Percentiles rank a stretch among this genome's conserved stretches.
These are phyloP conservation scores for Alternaria novae-zelandiae DNA, from an alignment of 2,329 filamentous ascomycete genomes.

Conservation along the genomic window DNA sequence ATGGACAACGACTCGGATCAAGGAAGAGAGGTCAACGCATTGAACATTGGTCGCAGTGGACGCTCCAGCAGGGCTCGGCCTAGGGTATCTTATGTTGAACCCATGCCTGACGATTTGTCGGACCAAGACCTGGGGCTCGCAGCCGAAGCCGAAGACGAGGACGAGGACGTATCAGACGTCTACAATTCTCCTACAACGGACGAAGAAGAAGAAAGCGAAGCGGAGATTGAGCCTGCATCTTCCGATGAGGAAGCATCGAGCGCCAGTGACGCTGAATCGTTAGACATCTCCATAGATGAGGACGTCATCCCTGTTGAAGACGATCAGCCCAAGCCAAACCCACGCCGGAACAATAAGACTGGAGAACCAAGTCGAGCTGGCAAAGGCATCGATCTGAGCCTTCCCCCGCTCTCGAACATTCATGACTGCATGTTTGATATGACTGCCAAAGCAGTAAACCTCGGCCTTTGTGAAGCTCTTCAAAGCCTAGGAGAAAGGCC, in stretches of 20 bases:
- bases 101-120: neutral
- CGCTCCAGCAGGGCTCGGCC: constrained; percentile 14
- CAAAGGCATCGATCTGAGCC: constrained; percentile 39
- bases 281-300: neutral
- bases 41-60: neutral
- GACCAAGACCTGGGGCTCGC: constrained; percentile 6
- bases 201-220: constrained; percentile 5
- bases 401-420: constrained; percentile 57
- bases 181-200: neutral
- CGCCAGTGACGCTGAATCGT: neutral
- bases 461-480: constrained; percentile 44
- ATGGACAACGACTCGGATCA: neutral
- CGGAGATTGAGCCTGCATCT: neutral
- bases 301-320: constrained; percentile 1
- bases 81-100: constrained; percentile 19
- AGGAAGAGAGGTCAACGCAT: neutral
- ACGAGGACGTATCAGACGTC: neutral
- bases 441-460: constrained; percentile 44
- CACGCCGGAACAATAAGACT: neutral
- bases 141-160: neutral
- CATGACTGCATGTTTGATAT: constrained; percentile 60
- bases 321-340: neutral
- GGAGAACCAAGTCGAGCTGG: neutral
- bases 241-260: neutral
- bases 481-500: constrained; percentile 44